A percentile compares a stretch with the other conserved stretches of the same genome.
phyloP scores from a whole-genome alignment of 192 early-diverging fungal species.

The Backusella australiensis region DNA sequence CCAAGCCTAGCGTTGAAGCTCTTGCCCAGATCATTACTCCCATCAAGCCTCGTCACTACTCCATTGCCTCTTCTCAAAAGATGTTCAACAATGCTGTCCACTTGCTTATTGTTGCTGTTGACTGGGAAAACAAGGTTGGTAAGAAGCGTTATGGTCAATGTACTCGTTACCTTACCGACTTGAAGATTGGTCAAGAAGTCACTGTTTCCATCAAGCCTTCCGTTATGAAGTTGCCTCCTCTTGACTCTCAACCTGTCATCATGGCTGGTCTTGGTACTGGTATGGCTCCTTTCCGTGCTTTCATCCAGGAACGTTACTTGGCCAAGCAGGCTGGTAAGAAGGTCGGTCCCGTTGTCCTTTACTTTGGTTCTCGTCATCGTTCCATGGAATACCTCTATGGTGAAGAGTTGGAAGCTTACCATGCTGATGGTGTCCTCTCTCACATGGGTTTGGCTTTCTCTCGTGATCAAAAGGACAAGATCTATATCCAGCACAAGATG shows the following conservation, averaged over 20 bases:
- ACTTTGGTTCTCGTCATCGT: conserved; percentile 95
- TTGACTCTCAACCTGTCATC: conserved; percentile 81
- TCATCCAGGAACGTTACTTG: conserved; percentile 91
- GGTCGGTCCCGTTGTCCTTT: conserved; percentile 93
- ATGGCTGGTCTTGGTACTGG: conserved; percentile 98
- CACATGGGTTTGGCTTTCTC: conserved; percentile 91
- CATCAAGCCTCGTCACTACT: conserved; percentile 97
- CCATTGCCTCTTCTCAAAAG: conserved; percentile 90
- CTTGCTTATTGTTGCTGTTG: conserved; percentile 88
- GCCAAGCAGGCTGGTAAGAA: conserved; percentile 70
- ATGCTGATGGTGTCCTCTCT: conserved; percentile 84
- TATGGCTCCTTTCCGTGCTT: conserved; percentile 98
- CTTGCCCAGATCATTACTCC: conserved; percentile 73
- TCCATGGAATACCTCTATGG: conserved; percentile 95
- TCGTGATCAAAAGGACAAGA: conserved; percentile 90
- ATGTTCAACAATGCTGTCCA: conserved; percentile 90
- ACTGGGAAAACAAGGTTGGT: conserved; percentile 75
- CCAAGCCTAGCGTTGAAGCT: conserved; percentile 67
- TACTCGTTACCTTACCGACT: conserved; percentile 79
- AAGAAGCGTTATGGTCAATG: conserved; percentile 81
- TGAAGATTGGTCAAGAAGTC: conserved; percentile 66
- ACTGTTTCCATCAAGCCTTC: conserved; percentile 93
- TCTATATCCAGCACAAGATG: conserved; percentile 98
- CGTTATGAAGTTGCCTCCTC: conserved; percentile 92
- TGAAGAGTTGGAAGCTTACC: conserved; percentile 95